A percentile compares a stretch with the other conserved stretches of the same genome.
These are phyloP conservation scores for Cardamine chenopodiifolia DNA, from an alignment of 345 rosid genomes.

Conservation along the genomic window DNA sequence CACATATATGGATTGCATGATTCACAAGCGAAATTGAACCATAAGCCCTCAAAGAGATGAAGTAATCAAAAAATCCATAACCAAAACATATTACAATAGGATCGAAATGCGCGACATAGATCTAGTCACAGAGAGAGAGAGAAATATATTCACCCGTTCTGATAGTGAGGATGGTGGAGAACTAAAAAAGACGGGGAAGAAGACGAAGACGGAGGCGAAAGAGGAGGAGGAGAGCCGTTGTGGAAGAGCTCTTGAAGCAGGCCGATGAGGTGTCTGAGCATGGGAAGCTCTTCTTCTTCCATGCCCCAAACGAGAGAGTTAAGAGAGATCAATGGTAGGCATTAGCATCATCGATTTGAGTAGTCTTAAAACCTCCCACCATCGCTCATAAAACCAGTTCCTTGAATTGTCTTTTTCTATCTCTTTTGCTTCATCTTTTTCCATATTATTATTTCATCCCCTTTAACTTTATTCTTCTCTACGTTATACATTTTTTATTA, in stretches of 20 bases:
- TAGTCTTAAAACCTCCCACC: constrained; percentile 34
- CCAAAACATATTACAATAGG: background rate
- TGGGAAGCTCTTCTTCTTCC: constrained; percentile 96
- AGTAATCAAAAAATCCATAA: constrained; percentile 13
- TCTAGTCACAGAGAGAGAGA: constrained; percentile 23
- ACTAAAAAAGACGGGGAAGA: constrained; percentile 39
- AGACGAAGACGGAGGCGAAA: constrained; percentile 38
- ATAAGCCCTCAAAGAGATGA: background rate
- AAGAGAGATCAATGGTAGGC: constrained; percentile 30
- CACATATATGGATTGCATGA: background rate
- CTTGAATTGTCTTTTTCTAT: constrained; percentile 33
- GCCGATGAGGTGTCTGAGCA: constrained; percentile 95
- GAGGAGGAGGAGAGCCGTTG: constrained; percentile 68
- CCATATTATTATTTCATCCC: constrained; percentile 54
- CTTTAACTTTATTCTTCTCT: constrained; percentile 41
- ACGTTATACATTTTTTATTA: constrained; percentile 32
- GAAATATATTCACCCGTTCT: constrained; percentile 43
- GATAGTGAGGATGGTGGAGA: constrained; percentile 45
- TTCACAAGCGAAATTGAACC: background rate
- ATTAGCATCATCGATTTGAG: constrained; percentile 5
- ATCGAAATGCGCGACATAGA: constrained; percentile 17
- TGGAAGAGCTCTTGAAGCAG: constrained; percentile 87
- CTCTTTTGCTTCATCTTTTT: constrained; percentile 46
- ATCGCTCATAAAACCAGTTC: constrained; percentile 24
- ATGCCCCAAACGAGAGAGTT: constrained; percentile 51